Evolutionary conservation across 1,139 yeast species (phyloP).

Genomic region (Kluyveromyces sp.): DNA sequence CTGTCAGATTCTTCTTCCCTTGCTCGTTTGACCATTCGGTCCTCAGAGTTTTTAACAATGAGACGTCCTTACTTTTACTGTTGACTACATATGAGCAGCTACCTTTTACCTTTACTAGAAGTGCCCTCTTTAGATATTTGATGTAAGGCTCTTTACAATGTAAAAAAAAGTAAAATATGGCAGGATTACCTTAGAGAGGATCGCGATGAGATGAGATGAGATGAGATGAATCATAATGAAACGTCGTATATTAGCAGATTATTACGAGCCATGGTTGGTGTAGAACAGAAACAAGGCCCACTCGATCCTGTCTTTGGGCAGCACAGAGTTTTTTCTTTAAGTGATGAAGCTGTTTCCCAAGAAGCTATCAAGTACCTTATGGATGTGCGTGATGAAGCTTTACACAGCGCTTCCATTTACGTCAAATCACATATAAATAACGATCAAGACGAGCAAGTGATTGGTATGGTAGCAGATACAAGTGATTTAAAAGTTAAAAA

Average conservation of each 20-base stretch:
- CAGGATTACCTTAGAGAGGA: no score
- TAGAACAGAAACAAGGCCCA: constrained; percentile 7
- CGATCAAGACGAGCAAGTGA: constrained; percentile 27
- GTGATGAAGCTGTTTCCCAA: constrained; percentile 22
- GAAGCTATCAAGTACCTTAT: constrained; percentile 19
- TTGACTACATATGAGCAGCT: no score
- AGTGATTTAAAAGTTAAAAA: constrained; percentile 31
- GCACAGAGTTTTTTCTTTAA: constrained; percentile 20
- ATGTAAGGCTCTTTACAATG: no score
- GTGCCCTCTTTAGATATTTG: no score
- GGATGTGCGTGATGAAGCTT: constrained; percentile 25
- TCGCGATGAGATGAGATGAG: no score
- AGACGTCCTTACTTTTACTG: no score
- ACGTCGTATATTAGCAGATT: no score
- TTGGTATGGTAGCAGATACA: constrained; percentile 33
- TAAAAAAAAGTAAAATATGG: no score
- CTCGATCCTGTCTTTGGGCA: constrained; percentile 27
- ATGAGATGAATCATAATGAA: no score
- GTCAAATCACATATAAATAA: not conserved
- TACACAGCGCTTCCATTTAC: constrained; percentile 11
- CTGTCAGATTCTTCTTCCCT: not conserved
- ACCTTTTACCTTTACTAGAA: no score
- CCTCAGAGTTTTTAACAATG: not conserved
- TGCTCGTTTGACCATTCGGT: not conserved
- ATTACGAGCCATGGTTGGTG: not conserved